Percentiles rank a stretch among this genome's conserved stretches.
phyloP scores from a whole-genome alignment of 2,329 filamentous ascomycete species.

The Drechslerella coelobrocha region DNA sequence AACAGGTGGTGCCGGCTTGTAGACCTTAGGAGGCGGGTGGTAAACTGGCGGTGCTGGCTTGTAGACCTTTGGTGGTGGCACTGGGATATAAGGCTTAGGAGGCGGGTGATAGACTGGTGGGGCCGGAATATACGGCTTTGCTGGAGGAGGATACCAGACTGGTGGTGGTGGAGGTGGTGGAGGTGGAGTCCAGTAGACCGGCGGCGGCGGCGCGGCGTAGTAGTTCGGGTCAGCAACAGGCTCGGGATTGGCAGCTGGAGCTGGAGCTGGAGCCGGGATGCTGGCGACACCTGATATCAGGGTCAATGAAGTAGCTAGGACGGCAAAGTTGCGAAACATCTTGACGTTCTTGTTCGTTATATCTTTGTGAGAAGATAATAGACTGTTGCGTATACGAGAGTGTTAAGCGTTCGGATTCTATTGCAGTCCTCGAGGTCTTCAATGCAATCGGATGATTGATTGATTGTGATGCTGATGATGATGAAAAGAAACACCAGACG shows the following conservation, averaged over 20 bases:
- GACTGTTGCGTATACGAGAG: background rate
- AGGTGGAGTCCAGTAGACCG: conserved; percentile 8
- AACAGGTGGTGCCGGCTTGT: background rate
- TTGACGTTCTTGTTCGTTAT: conserved; percentile 5
- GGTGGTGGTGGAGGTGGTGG: background rate
- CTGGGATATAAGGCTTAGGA: conserved; percentile 4
- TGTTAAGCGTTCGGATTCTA: conserved; percentile 10
- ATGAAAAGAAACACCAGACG: background rate
- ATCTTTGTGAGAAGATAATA: background rate
- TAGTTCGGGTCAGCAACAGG: conserved; percentile 40
- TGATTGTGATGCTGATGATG: conserved; percentile 20
- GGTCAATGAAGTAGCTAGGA: conserved; percentile 27
- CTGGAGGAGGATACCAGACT: background rate
- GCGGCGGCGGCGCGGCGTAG: conserved; percentile 18
- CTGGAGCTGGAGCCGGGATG: conserved; percentile 18
- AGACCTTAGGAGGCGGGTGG: background rate
- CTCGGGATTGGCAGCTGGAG: conserved; percentile 12
- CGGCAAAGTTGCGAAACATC: conserved; percentile 38
- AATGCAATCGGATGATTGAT: conserved; percentile 9
- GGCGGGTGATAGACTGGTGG: conserved; percentile 17
- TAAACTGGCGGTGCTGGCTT: background rate
- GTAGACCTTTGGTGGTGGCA: conserved; percentile 12
- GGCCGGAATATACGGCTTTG: conserved; percentile 1
- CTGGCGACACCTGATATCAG: conserved; percentile 34
- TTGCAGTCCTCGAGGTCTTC: conserved; percentile 21